Evolutionary conservation across 2,329 filamentous ascomycete species (phyloP).

Genomic region (Fusarium liriodendri): DNA sequence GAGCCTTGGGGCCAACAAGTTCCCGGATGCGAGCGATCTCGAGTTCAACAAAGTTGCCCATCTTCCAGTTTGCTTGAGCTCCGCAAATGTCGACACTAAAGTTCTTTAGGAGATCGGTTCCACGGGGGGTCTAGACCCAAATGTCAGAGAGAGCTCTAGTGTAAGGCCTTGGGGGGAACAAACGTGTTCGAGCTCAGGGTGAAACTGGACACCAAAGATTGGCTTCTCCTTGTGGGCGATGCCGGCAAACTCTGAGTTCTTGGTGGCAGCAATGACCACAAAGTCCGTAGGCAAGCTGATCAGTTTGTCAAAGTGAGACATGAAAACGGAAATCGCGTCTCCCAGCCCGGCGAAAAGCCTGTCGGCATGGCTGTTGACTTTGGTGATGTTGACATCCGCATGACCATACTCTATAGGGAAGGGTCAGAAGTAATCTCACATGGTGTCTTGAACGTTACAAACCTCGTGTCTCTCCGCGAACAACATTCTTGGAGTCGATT

Average conservation of each 20-base stretch:
- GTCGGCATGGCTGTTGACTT: neutral
- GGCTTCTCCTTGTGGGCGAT: neutral
- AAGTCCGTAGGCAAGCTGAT: neutral
- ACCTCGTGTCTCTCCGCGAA: neutral
- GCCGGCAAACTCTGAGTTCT: neutral
- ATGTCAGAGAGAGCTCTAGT: neutral
- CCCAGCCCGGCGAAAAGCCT: neutral
- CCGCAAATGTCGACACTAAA: neutral
- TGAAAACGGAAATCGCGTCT: neutral
- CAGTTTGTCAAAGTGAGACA: neutral
- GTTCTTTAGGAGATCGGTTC: neutral
- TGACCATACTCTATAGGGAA: neutral
- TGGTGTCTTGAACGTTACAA: neutral
- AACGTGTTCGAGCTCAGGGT: neutral
- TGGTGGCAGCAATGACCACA: neutral
- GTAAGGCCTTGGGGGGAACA: neutral
- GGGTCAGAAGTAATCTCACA: neutral
- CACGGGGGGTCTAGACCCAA: neutral
- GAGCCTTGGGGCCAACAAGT: neutral
- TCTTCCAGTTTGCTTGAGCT: neutral
- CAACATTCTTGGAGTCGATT: neutral
- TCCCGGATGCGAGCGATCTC: neutral
- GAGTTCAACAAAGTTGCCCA: neutral
- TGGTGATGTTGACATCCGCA: neutral
- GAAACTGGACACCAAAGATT: neutral